Percentiles rank a stretch among this genome's conserved stretches.
Conservation (phyloP, 306 rosid genomes). For the Alnus glutinosa region DNA sequence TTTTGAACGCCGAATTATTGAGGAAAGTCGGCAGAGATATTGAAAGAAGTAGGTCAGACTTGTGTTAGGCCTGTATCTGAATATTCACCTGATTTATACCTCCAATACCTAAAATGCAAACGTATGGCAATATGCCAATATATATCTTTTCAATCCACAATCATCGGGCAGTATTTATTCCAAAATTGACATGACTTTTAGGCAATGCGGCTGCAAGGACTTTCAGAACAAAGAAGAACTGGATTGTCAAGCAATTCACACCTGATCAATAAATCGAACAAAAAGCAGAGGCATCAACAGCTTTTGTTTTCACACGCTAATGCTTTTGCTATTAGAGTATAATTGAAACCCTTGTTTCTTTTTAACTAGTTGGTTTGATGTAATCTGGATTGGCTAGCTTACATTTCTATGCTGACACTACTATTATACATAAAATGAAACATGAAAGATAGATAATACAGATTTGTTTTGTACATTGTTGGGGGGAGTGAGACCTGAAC, state of each 20-base stretch:
- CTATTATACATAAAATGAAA: slow-evolving; percentile 22
- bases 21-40: too few relatives aligned
- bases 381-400: background rate
- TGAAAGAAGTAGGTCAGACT: too few relatives aligned
- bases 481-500: slow-evolving; percentile 9
- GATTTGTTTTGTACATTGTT: slow-evolving; percentile 24
- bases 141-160: background rate
- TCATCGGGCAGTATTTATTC: background rate
- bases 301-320: background rate
- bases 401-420: background rate
- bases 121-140: too few relatives aligned
- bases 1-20: too few relatives aligned
- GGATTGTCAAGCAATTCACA: background rate
- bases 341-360: background rate
- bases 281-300: background rate
- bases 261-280: background rate
- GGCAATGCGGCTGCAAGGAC: background rate
- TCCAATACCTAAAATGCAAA: too few relatives aligned
- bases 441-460: slow-evolving; percentile 2
- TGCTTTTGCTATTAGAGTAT: background rate
- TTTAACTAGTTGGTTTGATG: background rate
- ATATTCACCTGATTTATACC: too few relatives aligned
- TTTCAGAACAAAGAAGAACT: background rate
- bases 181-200: background rate
- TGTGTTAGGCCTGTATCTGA: too few relatives aligned